Conservation (phyloP, 2,329 filamentous ascomycete genomes). For the Spiromastix sp. region DNA sequence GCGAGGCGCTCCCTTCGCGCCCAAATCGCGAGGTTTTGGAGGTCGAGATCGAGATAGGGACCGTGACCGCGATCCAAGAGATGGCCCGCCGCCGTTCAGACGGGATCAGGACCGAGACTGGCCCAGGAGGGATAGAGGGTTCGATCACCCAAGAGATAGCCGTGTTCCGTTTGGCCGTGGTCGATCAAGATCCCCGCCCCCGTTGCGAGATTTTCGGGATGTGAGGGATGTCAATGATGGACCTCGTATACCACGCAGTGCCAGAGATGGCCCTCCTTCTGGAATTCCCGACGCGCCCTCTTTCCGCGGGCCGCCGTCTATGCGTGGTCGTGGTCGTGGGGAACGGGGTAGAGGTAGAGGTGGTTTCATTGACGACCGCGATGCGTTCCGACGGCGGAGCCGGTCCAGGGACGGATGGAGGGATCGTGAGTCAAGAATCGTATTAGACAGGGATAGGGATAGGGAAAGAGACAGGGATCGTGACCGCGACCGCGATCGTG, state of each 20-base stretch:
- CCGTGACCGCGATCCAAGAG: conserved; percentile 21
- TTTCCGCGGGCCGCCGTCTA: conserved; percentile 26
- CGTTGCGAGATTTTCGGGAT: conserved; percentile 31
- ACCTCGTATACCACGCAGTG: conserved; percentile 33
- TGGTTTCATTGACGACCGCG: conserved; percentile 31
- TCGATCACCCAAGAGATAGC: conserved; percentile 33
- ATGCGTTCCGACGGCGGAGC: conserved; percentile 33
- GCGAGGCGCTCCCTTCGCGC: conserved; percentile 41
- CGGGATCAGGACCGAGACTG: conserved; percentile 35
- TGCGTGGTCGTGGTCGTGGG: conserved; percentile 31
- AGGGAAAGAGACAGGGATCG: too few relatives aligned
- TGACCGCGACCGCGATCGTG: conserved; percentile 20
- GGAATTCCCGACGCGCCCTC: conserved; percentile 27
- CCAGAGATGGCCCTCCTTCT: conserved; percentile 32
- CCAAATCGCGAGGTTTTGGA: conserved; percentile 55
- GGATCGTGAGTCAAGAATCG: conserved; percentile 28
- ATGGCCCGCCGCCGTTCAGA: conserved; percentile 28
- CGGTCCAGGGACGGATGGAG: conserved; percentile 35
- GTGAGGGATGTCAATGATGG: conserved; percentile 26
- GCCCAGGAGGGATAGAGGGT: conserved; percentile 37
- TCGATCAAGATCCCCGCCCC: conserved; percentile 32
- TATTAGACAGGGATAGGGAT: conserved; percentile 21
- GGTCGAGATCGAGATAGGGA: conserved; percentile 35
- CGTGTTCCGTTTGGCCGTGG: conserved; percentile 37
- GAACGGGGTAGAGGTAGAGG: conserved; percentile 33